phyloP scores from a whole-genome alignment of 306 rosid genomes.

The Cicer pinnatifidum region DNA sequence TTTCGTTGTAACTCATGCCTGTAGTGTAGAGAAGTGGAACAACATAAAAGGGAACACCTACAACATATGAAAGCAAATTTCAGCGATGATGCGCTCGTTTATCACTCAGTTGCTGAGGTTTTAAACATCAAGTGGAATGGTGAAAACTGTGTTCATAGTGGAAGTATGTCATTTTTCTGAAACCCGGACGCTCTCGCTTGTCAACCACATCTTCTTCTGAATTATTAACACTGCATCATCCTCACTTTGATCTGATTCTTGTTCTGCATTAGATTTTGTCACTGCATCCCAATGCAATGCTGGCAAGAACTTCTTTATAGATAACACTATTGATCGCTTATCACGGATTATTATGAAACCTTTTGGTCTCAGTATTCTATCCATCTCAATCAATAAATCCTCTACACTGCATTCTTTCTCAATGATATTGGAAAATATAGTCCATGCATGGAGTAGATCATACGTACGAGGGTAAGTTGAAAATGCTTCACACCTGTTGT shows the following conservation, averaged over 20 bases:
- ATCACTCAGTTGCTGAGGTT: constrained; percentile 29
- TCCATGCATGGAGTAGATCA: constrained; percentile 87
- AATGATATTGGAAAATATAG: constrained; percentile 75
- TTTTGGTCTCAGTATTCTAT: constrained; percentile 81
- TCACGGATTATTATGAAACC: constrained; percentile 79
- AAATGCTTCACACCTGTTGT: constrained; percentile 86
- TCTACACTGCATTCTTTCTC: constrained; percentile 76
- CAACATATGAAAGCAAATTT: constrained; percentile 39
- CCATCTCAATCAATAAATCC: constrained; percentile 92
- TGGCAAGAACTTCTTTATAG: constrained; percentile 64
- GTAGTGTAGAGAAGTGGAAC: constrained; percentile 39
- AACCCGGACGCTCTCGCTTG: constrained; percentile 67
- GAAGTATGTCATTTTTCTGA: constrained; percentile 50
- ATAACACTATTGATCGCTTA: constrained; percentile 65
- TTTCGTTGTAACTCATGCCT: constrained; percentile 41
- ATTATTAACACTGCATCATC: constrained; percentile 65
- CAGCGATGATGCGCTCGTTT: not conserved
- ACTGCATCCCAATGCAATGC: constrained; percentile 87
- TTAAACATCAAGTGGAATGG: constrained; percentile 26
- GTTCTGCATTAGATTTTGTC: constrained; percentile 49
- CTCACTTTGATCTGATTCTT: constrained; percentile 46
- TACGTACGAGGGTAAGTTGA: constrained; percentile 94
- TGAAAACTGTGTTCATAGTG: not conserved
- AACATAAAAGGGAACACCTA: constrained; percentile 26
- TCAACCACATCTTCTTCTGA: constrained; percentile 92